Evolutionary conservation across 257 asterid genomes (phyloP).

Genomic region (Orobanche coerulescens): DNA sequence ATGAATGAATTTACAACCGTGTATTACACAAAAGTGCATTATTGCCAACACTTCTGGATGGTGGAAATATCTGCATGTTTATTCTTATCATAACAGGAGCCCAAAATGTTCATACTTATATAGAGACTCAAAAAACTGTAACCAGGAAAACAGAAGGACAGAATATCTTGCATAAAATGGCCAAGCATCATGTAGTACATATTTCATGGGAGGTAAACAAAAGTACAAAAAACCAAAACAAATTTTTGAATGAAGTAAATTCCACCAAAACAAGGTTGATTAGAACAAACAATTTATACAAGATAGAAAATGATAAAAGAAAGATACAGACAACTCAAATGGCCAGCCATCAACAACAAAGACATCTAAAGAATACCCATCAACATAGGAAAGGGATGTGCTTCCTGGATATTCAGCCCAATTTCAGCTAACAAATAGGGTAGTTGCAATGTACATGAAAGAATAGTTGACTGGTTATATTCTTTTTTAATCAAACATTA

Average conservation of each 20-base stretch:
- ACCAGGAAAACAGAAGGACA: neutral
- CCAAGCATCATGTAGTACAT: neutral
- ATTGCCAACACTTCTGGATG: neutral
- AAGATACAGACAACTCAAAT: slow-evolving; percentile 52
- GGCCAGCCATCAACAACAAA: slow-evolving; percentile 99
- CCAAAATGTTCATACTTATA: neutral
- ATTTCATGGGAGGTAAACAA: neutral
- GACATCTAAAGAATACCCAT: slow-evolving; percentile 93
- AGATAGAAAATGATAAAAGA: slow-evolving; percentile 1
- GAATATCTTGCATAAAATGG: neutral
- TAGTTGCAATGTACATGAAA: slow-evolving; percentile 50
- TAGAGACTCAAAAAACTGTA: neutral
- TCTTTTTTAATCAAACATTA: slow-evolving; percentile 5
- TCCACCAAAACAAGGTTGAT: neutral
- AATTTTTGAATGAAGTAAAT: neutral
- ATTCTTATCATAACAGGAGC: neutral
- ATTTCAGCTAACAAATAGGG: slow-evolving; percentile 84
- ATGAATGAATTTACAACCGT: too few species aligned
- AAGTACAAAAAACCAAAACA: slow-evolving; percentile 13
- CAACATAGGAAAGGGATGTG: slow-evolving; percentile 90
- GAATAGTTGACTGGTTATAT: slow-evolving; percentile 24
- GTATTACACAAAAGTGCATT: too few species aligned
- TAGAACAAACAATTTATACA: neutral
- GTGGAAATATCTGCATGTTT: neutral
- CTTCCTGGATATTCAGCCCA: slow-evolving; percentile 96